Evolutionary conservation across 1,284 basidiomycete genomes (phyloP).

Genomic region (Trichosporon sp.): DNA sequence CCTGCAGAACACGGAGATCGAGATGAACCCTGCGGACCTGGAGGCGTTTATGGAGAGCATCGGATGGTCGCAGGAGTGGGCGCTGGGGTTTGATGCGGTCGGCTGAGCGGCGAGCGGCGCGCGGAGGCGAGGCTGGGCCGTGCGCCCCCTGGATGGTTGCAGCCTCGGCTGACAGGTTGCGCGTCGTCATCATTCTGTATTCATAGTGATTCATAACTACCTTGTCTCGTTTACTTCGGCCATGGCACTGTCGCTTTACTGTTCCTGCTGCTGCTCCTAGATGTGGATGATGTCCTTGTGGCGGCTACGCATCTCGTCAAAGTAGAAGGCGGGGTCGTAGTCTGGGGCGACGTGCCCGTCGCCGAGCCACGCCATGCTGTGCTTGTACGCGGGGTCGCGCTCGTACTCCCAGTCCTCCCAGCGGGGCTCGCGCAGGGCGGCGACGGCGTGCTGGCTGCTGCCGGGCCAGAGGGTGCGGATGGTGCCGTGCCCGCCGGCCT

Average conservation of each 20-base stretch:
- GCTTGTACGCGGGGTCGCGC: conserved; percentile 7
- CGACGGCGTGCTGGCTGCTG: conserved; percentile 18
- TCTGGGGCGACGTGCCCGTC: conserved; percentile 16
- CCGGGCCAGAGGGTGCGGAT: conserved; percentile 29
- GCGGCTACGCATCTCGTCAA: conserved; percentile 3
- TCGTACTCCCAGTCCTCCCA: conserved; percentile 41
- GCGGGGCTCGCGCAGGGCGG: conserved; percentile 29
- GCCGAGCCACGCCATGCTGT: conserved; percentile 19
- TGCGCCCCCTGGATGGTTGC: no score
- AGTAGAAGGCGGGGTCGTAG: conserved; percentile 18
- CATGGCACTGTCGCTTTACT: no score
- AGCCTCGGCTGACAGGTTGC: no score
- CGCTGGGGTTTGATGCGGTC: not conserved
- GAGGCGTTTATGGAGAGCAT: conserved; percentile 1
- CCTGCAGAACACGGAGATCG: not conserved
- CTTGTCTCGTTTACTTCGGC: not conserved
- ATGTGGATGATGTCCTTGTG: conserved; percentile 8
- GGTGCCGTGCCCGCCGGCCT: conserved; percentile 17
- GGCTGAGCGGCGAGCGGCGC: not conserved
- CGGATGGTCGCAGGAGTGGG: not conserved
- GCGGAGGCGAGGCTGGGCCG: no score
- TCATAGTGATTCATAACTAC: not conserved
- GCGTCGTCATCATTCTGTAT: not conserved
- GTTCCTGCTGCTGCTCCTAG: not conserved
- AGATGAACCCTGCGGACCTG: not conserved